Evolutionary conservation across 148 eudicot genomes (phyloP), one percentile per base, ranked within the genome.

Genomic region (Cornus florida): DNA sequence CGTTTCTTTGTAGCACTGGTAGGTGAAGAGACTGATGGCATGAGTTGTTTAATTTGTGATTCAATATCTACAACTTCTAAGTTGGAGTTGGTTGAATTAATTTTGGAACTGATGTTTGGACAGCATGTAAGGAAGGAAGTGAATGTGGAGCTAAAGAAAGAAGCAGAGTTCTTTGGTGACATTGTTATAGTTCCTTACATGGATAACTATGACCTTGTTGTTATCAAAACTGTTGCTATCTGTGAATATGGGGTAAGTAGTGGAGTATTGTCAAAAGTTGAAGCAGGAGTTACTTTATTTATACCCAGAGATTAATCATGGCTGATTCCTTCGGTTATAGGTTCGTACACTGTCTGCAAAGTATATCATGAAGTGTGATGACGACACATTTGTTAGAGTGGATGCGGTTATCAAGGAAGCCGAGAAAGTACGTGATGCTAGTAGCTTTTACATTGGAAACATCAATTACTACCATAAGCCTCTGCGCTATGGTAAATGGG

Each of bases 1-100:
- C 97, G 98, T 39, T 94, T 94, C 85, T 94, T 94, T 78, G 93
- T 94, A 53, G 98, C 98, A 67, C 73, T 94, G 97, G 98, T 94
- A 77, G 74, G 95, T 87, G 65, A 68, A 43, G 10, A 43, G 8
- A 43, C 48, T 43, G 48, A 43, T 43, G 48, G 10, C 7, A 43
- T 76, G 53, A 13, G 19, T 35, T 22, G 57, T 59, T 69, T 62
- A 28, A 8, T 23, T 69, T 39, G 14, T 22, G 20, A 28, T 16
- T 14, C 11, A 7, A 50, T 48, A 35, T 35, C 38, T 35, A 35
- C 38, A 12, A 28, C 16, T 16, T 28, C 38, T 13, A 46, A 50
- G 24, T 11, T 43, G 31, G 13, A 71, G 59, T 59, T 46, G 6
- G 48, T 43, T 43, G 48, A 43, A 3, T 46, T 7, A 12, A 71